Evolutionary conservation across 257 asterid genomes (phyloP), one percentile per base, ranked within the genome.

Genomic region (Solanum dulcamara): DNA sequence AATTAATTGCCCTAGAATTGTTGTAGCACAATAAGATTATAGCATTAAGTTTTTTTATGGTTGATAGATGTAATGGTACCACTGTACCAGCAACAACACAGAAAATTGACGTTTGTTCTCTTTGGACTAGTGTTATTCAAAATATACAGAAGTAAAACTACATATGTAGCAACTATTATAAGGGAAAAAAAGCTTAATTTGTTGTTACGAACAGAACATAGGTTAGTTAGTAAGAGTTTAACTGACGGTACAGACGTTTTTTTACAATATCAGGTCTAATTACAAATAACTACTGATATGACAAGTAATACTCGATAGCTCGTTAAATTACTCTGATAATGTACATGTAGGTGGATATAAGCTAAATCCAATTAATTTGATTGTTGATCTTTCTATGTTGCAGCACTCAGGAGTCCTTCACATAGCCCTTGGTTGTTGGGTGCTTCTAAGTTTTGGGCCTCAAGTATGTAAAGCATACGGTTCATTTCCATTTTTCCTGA

Each of bases 341-440:
- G 18, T 71, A 2, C 37, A 71, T 71, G 14, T 24, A 3, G 28
- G 4, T 28, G 38, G 53, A 42, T 74, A 75, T 75, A 75, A 14
- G 37, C 9, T 67, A 44, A 75, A 44, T 75, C 40, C 26, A 44
- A 2, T 37, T 15, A 2, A 17, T 60, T 33, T 28, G 30, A 82
- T 60, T 62, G 30, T 82, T 38, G 85, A 62, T 24, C 6, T 62
- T 62, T 15, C 85, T 90, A 85, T 85, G 55, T 84, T 85, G 85
- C 96, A 95, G 98, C 98, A 95, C 84, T 90, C 94, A 38, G 98
- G 98, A 75, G 75, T 95, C 85, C 70, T 90, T 81, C 97, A 95
- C 86, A 55, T 95, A 81, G 93, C 93, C 57, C 88, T 95, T 33
- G 93, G 94, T 79, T 90, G 90, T 89, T 93, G 97, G 97, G 88